Percentiles rank a stretch among this genome's conserved stretches.
Conservation (phyloP, 2,329 filamentous ascomycete genomes). For the Penicillium concentricum region DNA sequence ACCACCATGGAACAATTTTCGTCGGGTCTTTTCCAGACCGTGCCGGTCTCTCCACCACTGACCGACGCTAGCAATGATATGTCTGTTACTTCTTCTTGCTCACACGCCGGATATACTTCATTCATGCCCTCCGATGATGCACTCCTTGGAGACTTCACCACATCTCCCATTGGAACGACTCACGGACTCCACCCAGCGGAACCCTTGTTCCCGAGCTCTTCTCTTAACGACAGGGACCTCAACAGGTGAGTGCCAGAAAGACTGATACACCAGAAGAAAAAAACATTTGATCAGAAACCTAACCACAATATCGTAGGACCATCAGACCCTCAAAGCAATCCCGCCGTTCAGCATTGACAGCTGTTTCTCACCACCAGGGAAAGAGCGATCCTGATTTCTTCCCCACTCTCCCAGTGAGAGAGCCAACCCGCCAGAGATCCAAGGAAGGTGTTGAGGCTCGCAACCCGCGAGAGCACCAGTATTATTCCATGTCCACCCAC, state of each 20-base stretch:
- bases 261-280: background rate
- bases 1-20: slow-evolving; percentile 37
- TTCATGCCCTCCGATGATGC: slow-evolving; percentile 40
- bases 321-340: slow-evolving; percentile 40
- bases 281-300: slow-evolving; percentile 7
- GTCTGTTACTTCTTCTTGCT: slow-evolving; percentile 42
- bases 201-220: slow-evolving; percentile 41
- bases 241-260: slow-evolving; percentile 37
- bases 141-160: slow-evolving; percentile 37
- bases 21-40: slow-evolving; percentile 36
- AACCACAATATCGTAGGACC: slow-evolving; percentile 31
- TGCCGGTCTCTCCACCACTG: slow-evolving; percentile 44
- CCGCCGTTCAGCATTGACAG: slow-evolving; percentile 37
- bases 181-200: slow-evolving; percentile 41
- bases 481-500: slow-evolving; percentile 43
- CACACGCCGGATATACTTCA: slow-evolving; percentile 39
- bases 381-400: slow-evolving; percentile 42
- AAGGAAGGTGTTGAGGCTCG: slow-evolving; percentile 41
- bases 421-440: slow-evolving; percentile 34
- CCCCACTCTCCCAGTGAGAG: slow-evolving; percentile 34
- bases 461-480: slow-evolving; percentile 44
- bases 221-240: slow-evolving; percentile 41
- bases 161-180: slow-evolving; percentile 32
- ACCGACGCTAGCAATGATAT: slow-evolving; percentile 44
- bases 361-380: slow-evolving; percentile 26